These are phyloP conservation scores for Daldinia loculata DNA, from an alignment of 495 filamentous ascomycete genomes.

Conservation along the genomic window DNA sequence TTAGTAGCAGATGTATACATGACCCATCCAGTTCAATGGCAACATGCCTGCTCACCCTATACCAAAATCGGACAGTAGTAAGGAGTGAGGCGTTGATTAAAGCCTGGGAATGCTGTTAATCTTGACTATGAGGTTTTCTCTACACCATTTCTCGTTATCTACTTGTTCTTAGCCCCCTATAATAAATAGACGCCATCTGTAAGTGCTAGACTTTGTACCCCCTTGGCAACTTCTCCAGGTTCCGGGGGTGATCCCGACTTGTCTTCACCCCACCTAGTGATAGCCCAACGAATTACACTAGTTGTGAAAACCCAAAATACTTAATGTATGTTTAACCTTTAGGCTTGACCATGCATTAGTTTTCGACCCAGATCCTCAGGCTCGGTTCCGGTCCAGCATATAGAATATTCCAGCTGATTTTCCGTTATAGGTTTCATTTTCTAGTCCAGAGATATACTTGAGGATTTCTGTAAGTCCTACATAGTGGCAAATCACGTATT, in stretches of 20 bases:
- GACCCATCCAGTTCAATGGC: conserved; percentile 10
- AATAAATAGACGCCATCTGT: background rate
- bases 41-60: conserved; percentile 1
- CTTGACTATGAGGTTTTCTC: background rate
- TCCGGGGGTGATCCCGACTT: conserved; percentile 42
- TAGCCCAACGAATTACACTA: conserved; percentile 30
- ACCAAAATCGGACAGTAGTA: background rate
- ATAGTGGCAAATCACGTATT: conserved; percentile 7
- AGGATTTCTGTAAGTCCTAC: conserved; percentile 7
- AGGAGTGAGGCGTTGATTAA: background rate
- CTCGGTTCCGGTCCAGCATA: conserved; percentile 30
- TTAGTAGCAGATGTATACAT: conserved; percentile 21
- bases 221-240: conserved; percentile 27
- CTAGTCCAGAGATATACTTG: conserved; percentile 7
- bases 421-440: conserved; percentile 13
- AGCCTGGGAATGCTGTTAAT: conserved; percentile 1
- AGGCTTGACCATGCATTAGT: conserved; percentile 36
- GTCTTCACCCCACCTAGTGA: conserved; percentile 31
- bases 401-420: conserved; percentile 11
- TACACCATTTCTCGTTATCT: background rate
- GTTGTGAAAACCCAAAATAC: conserved; percentile 22
- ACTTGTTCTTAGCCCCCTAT: background rate
- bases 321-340: conserved; percentile 38
- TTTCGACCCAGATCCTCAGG: conserved; percentile 37
- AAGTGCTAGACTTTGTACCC: conserved; percentile 22